phyloP scores from a whole-genome alignment of 495 filamentous ascomycete genomes.

The Trichoderma orchidacearum region DNA sequence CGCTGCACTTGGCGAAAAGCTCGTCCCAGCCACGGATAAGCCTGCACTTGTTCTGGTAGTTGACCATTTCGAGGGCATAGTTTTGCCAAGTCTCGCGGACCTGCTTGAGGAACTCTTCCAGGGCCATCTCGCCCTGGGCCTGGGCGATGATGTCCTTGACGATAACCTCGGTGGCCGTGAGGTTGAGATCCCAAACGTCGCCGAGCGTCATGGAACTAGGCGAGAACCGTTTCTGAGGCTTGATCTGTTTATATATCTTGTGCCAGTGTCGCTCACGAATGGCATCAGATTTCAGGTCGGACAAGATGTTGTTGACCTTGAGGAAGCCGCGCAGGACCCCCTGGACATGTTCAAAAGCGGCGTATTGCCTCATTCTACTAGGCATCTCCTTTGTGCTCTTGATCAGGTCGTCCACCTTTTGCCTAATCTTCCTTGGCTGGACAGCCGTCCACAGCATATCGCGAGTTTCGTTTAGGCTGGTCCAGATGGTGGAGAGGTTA shows the following conservation, averaged over 20 bases:
- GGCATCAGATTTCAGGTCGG: constrained; percentile 92
- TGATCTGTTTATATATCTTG: constrained; percentile 91
- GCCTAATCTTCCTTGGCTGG: constrained; percentile 78
- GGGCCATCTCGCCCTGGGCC: constrained; percentile 94
- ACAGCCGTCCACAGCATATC: constrained; percentile 88
- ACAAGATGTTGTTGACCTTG: constrained; percentile 76
- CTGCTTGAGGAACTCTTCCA: constrained; percentile 95
- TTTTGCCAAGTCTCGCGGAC: constrained; percentile 94
- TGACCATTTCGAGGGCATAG: constrained; percentile 85
- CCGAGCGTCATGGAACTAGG: constrained; percentile 87
- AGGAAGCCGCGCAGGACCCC: constrained; percentile 73
- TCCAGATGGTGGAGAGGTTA: constrained; percentile 89
- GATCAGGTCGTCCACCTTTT: constrained; percentile 76
- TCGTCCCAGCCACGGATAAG: constrained; percentile 98
- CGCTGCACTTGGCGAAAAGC: constrained; percentile 94
- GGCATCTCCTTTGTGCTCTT: constrained; percentile 99
- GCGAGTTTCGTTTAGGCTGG: constrained; percentile 82
- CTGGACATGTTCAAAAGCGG: constrained; percentile 96
- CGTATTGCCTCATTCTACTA: constrained; percentile 96
- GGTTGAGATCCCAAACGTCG: constrained; percentile 94
- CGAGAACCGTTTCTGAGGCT: constrained; percentile 80
- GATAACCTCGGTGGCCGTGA: constrained; percentile 68
- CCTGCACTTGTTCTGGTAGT: constrained; percentile 94
- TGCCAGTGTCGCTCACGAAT: constrained; percentile 94
- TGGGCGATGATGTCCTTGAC: constrained; percentile 88